Evolutionary conservation across 768 basidiomycete species (phyloP), one percentile per base, ranked within the genome.

Genomic region (Crucibulum laeve): DNA sequence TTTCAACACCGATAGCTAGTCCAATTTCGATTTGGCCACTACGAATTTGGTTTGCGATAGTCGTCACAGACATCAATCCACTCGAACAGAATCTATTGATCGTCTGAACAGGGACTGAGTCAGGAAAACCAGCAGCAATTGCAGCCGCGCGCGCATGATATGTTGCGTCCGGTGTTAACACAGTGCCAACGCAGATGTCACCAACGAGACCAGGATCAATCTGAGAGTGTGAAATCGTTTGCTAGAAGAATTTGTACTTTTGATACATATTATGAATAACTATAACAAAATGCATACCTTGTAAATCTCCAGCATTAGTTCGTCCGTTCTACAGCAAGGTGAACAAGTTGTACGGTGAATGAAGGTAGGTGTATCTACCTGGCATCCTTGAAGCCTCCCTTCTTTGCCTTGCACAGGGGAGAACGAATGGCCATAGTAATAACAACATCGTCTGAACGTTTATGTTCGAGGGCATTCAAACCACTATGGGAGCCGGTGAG

Each of bases 71-170:
- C 84, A 91, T 88, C n/a, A 92, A 76, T 19, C 88, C 89, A 46
- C 81, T 85, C 2, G 87, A 87, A 56, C 89, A 92, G 60, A 89
- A 88, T 23, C 90, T 70, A 57, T 91, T 91, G 53, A 91, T 65
- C 19, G 71, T 73, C 56, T 90, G 82, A 7, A 88, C 64, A 0
- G 90, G 87, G 4, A 86, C 82, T 4, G 70, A 71, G n/a, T 84
- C 83, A 0, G 90, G 89, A 50, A 86, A 79, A 7, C 90, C 90
- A 11, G 90, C 90, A 3, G 87, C 82, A 33, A 92, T 72, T 18
- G 85, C 79, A 5, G 90, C 82, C 32, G 79, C 68, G 32, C 89
- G 76, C 13, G 87, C 86, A 45, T 80, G 79, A 56, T 90, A 91
- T 25, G 72, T 70, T 0, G 82, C 75, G 30, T 76, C 76, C 0